A percentile compares a stretch with the other conserved stretches of the same genome.
Conservation (phyloP, 164 flowering plant genomes). For the Magnolia changhungtana region DNA sequence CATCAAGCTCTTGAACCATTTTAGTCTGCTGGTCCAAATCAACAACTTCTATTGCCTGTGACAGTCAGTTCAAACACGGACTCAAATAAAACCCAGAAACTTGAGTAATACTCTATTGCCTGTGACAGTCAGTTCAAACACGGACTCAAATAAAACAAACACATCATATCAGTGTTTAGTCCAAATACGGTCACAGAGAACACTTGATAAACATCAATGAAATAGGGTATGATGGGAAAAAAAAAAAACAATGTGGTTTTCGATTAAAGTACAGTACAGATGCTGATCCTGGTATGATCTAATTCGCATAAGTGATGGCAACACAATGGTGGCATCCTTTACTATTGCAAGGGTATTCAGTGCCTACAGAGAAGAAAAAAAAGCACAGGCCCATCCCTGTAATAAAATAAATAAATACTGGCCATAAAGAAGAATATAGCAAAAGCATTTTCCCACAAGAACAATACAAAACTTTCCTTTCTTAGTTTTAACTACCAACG, state of each 20-base stretch:
- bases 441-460: too few relatives aligned
- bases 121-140: too few relatives aligned
- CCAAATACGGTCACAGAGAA: neutral
- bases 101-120: neutral
- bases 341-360: too few relatives aligned
- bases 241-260: neutral
- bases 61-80: constrained; percentile 4
- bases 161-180: neutral
- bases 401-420: too few relatives aligned
- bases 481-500: too few relatives aligned
- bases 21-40: constrained; percentile 89
- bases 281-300: neutral
- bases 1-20: constrained; percentile 93
- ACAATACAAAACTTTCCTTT: too few relatives aligned
- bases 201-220: neutral
- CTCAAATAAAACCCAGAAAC: neutral
- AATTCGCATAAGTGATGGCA: too few relatives aligned
- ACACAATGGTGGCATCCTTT: too few relatives aligned
- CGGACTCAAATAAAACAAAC: too few relatives aligned
- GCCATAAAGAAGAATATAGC: too few relatives aligned
- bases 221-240: neutral
- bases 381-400: too few relatives aligned
- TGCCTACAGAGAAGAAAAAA: too few relatives aligned
- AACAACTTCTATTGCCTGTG: constrained; percentile 97
- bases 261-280: neutral